Evolutionary conservation across 306 rosid genomes (phyloP).

Genomic region (Trifolium fragiferum): DNA sequence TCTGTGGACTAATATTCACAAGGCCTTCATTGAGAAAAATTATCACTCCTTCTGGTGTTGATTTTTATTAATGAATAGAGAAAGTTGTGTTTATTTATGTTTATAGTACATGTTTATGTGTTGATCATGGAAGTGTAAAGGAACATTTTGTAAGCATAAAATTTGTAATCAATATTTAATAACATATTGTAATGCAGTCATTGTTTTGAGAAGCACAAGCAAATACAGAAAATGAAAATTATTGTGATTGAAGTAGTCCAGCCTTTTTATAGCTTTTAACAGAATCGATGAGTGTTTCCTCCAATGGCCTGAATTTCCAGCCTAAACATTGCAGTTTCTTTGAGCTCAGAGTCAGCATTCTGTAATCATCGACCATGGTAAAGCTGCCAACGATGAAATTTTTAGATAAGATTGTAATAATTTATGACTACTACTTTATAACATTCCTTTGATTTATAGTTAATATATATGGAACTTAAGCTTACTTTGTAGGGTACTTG

Average conservation of each 20-base stretch:
- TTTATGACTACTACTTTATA: background rate
- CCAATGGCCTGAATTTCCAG: slow-evolving; percentile 61
- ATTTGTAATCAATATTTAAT: background rate
- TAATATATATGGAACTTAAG: slow-evolving; percentile 32
- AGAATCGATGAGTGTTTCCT: slow-evolving; percentile 65
- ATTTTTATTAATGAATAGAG: slow-evolving; percentile 43
- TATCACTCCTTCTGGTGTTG: slow-evolving; percentile 47
- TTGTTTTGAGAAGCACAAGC: slow-evolving; percentile 5
- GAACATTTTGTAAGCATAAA: no score
- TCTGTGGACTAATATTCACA: slow-evolving; percentile 53
- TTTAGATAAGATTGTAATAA: background rate
- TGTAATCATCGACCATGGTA: slow-evolving; percentile 41
- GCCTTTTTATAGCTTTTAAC: slow-evolving; percentile 53
- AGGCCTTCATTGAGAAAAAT: slow-evolving; percentile 67
- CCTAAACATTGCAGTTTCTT: slow-evolving; percentile 66
- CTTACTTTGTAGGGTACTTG: slow-evolving; percentile 72
- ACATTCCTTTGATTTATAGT: background rate
- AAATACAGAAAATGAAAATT: slow-evolving; percentile 6
- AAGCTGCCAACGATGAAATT: slow-evolving; percentile 46
- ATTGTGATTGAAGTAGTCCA: slow-evolving; percentile 44
- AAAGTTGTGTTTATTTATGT: background rate
- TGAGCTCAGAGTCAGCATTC: slow-evolving; percentile 35
- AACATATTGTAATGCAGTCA: background rate
- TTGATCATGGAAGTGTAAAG: background rate
- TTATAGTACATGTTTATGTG: no score